Conservation (phyloP, 345 rosid species). For the Eucalyptus tenuipes region DNA sequence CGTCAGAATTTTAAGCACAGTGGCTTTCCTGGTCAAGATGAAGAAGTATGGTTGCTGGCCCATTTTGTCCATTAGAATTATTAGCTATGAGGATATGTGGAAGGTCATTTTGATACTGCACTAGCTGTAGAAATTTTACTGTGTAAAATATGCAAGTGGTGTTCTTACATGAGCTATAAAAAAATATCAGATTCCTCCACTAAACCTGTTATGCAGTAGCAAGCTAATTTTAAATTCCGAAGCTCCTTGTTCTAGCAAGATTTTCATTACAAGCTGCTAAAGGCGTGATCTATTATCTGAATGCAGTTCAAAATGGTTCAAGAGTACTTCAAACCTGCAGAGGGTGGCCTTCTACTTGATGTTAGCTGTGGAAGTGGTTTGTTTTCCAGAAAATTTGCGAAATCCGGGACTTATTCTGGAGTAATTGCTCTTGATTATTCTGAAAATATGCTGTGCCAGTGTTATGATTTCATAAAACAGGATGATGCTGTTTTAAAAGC, state of each 20-base stretch:
- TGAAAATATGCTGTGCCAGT: conserved; percentile 92
- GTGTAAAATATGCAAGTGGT: neutral
- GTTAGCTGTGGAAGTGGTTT: conserved; percentile 96
- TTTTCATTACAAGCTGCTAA: neutral
- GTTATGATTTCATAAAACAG: conserved; percentile 64
- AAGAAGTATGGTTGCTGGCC: conserved; percentile 46
- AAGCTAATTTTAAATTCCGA: neutral
- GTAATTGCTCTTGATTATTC: conserved; percentile 93
- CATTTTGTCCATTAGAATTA: neutral
- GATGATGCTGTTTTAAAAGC: conserved; percentile 25
- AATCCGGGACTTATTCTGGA: conserved; percentile 56
- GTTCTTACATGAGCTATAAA: neutral
- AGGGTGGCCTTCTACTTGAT: conserved; percentile 79
- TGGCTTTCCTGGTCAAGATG: conserved; percentile 93
- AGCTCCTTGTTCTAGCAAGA: neutral
- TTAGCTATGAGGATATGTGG: neutral
- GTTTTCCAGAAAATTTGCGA: conserved; percentile 79
- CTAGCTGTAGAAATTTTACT: neutral
- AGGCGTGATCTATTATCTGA: neutral
- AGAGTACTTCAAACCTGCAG: conserved; percentile 63
- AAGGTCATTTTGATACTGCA: neutral
- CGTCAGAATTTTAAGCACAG: conserved; percentile 61
- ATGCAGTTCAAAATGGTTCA: conserved; percentile 93
- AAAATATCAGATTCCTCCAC: neutral
- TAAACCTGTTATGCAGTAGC: neutral